A percentile compares a stretch with the other conserved stretches of the same genome.
These are phyloP conservation scores for Lithocarpus polystachyus DNA, from an alignment of 306 rosid genomes.

Conservation along the genomic window DNA sequence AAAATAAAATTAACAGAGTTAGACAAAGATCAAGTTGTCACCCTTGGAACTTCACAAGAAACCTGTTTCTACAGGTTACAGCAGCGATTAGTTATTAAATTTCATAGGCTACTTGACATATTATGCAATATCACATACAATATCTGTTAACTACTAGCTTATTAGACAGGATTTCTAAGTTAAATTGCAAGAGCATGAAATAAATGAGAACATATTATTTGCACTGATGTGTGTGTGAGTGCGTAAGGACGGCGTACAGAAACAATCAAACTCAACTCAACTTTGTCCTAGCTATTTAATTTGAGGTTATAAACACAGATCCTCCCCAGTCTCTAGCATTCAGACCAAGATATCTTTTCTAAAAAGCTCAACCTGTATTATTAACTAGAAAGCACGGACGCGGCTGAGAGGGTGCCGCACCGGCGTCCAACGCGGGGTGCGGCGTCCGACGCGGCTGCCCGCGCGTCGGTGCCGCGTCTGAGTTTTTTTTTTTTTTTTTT, in stretches of 20 bases:
- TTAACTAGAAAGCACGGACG: no score
- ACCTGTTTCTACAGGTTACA: background rate
- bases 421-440: no score
- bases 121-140: background rate
- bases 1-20: background rate
- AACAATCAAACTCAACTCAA: background rate
- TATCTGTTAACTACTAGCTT: background rate
- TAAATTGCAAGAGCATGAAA: no score
- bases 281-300: background rate
- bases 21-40: background rate
- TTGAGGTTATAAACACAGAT: background rate
- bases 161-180: background rate
- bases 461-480: no score
- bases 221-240: background rate
- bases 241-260: background rate
- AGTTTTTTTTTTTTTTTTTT: no score
- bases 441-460: no score
- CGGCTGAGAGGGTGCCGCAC: no score
- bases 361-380: background rate
- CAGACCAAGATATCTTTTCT: background rate
- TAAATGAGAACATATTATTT: no score
- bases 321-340: background rate
- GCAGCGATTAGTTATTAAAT: background rate
- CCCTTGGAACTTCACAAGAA: background rate
- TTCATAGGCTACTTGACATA: background rate